Conservation (phyloP, 805 yeast genomes). For the Kluyveromyces siamensis region DNA sequence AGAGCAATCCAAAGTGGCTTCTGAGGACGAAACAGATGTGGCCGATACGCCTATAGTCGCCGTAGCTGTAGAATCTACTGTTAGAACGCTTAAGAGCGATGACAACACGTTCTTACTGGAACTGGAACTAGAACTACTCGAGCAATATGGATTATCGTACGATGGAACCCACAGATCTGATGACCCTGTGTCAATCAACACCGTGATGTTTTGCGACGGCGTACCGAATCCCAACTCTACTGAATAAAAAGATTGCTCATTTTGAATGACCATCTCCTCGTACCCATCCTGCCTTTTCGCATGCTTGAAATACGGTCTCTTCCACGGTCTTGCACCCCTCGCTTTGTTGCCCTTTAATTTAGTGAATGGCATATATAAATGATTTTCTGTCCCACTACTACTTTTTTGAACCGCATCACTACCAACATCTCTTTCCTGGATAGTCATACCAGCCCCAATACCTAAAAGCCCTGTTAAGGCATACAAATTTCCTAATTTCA, state of each 20-base stretch:
- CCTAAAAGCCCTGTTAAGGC: too few relatives aligned
- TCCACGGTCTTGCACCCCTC: constrained; percentile 8
- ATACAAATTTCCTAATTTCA: too few relatives aligned
- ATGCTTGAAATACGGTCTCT: constrained; percentile 6
- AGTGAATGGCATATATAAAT: constrained; percentile 12
- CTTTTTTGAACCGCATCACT: neutral
- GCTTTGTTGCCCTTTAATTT: constrained; percentile 16
- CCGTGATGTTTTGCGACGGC: constrained; percentile 42
- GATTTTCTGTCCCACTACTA: constrained; percentile 3
- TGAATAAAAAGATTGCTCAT: constrained; percentile 37
- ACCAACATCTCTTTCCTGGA: neutral
- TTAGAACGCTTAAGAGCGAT: too few relatives aligned
- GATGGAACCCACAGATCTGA: constrained; percentile 61
- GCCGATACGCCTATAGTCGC: neutral
- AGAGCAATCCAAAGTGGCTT: constrained; percentile 31
- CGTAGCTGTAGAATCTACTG: neutral
- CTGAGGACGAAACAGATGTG: constrained; percentile 5
- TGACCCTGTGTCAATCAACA: constrained; percentile 69
- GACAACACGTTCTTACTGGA: neutral
- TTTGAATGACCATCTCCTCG: constrained; percentile 29
- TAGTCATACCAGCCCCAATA: neutral
- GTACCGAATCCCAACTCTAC: constrained; percentile 47
- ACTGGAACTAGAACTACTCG: neutral
- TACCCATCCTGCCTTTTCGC: constrained; percentile 24
- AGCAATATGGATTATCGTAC: constrained; percentile 38